Percentiles rank a stretch among this genome's conserved stretches.
Evolutionary conservation across 2,329 filamentous ascomycete species (phyloP).

Genomic region (Paraconiothyrium sp.): DNA sequence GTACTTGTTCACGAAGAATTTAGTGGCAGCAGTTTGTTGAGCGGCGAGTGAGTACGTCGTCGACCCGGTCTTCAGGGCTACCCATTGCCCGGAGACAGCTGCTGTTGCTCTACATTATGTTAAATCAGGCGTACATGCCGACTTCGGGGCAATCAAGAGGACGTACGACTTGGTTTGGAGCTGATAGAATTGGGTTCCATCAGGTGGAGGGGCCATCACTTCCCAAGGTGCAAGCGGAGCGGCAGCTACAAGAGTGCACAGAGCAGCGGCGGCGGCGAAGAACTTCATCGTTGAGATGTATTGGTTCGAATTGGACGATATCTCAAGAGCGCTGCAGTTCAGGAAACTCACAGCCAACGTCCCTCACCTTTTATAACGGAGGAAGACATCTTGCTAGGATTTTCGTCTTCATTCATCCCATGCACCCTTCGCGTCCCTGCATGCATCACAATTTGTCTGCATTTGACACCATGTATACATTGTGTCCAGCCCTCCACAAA

Average conservation of each 20-base stretch:
- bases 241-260: slow-evolving; percentile 34
- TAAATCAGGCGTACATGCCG: not conserved
- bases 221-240: slow-evolving; percentile 26
- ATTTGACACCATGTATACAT: not conserved
- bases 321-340: not conserved
- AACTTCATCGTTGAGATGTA: slow-evolving; percentile 33
- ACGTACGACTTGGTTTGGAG: slow-evolving; percentile 41
- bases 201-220: slow-evolving; percentile 29
- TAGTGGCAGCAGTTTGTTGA: slow-evolving; percentile 28
- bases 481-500: not conserved
- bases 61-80: slow-evolving; percentile 31
- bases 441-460: slow-evolving; percentile 16
- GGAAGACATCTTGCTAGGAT: not conserved
- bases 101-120: slow-evolving; percentile 24
- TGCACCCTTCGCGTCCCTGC: slow-evolving; percentile 15
- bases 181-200: slow-evolving; percentile 37
- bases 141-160: not conserved
- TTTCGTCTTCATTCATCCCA: not conserved
- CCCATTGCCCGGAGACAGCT: slow-evolving; percentile 35
- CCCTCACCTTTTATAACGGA: slow-evolving; percentile 2
- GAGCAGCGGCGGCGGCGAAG: slow-evolving; percentile 26
- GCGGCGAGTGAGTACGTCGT: slow-evolving; percentile 29
- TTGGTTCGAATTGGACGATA: not conserved
- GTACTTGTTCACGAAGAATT: slow-evolving; percentile 38
- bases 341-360: too few relatives aligned